Evolutionary conservation across 2,329 filamentous ascomycete genomes (phyloP), one percentile per base, ranked within the genome.

Genomic region (Lecanicillium sp.): DNA sequence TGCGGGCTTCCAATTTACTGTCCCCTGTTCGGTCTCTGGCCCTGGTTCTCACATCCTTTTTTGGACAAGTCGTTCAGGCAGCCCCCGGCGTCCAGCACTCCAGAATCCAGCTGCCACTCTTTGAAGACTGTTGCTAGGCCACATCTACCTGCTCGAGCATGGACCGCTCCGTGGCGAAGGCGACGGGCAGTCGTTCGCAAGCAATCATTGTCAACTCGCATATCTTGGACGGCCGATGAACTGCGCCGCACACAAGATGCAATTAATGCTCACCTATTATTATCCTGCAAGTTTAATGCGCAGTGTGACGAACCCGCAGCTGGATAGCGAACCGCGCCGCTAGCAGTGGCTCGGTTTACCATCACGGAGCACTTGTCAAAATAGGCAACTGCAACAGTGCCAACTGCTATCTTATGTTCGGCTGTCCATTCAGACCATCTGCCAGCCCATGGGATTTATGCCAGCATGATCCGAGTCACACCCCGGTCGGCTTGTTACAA

Each of bases 221-320:
- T 42, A 23, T 42, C 26, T n/a, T n/a, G n/a, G n/a, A 42, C 12
- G 23, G 17, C 4, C 39, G 26, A 42, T 42, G 26, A 42, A 42
- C 26, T 30, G 27, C 39, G 17, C 39, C 26, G 14, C 11, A 42
- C 14, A 4, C 26, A 29, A 20, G 17, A 30, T 19, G 17, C 26
- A 21, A 20, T 27, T 27, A 3, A 21, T 41, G 4, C 26, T 11
- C 20, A 39, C 26, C 20, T 26, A 15, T 26, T 26, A 15, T 30
- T n/a, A n/a, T n/a, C n/a, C n/a, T n/a, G n/a, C n/a, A n/a, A n/a
- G n/a, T n/a, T n/a, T 10, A 27, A 14, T 21, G 26, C 15, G 17
- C 12, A 38, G 14, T 29, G 24, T 40, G 39, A 29, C 26, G n/a
- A n/a, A n/a, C n/a, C n/a, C n/a, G n/a, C n/a, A n/a, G n/a, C n/a